phyloP scores from a whole-genome alignment of 768 basidiomycete species.

The Naganishia onofrii region DNA sequence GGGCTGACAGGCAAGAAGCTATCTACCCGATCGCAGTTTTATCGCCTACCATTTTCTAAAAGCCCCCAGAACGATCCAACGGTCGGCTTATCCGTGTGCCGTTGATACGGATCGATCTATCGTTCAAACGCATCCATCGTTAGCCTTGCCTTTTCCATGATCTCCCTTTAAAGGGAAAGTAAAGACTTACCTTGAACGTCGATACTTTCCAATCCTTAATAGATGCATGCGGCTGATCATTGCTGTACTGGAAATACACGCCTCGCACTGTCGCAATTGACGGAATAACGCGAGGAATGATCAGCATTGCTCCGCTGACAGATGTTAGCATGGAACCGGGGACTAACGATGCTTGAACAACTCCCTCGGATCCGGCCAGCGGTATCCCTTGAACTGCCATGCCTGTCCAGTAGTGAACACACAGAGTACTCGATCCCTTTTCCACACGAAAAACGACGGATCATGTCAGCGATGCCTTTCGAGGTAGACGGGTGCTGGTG shows the following conservation, averaged over 20 bases:
- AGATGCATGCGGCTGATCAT: conserved; percentile 80
- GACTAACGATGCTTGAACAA: conserved; percentile 84
- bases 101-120: conserved; percentile 82
- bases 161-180: neutral
- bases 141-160: neutral
- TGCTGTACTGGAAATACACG: conserved; percentile 89
- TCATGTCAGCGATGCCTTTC: neutral
- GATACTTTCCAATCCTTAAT: conserved; percentile 97
- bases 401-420: conserved; percentile 98
- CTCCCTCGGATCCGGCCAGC: conserved; percentile 88
- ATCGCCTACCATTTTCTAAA: conserved; percentile 20
- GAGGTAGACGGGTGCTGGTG: neutral
- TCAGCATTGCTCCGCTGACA: too few species aligned
- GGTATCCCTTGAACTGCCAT: conserved; percentile 97
- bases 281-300: too few species aligned
- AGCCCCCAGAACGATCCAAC: conserved; percentile 92
- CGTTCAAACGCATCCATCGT: neutral
- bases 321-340: neutral
- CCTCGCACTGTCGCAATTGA: conserved; percentile 70
- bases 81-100: conserved; percentile 90
- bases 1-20: neutral
- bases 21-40: neutral
- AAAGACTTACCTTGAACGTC: conserved; percentile 72
- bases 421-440: conserved; percentile 82
- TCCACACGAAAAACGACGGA: neutral